Evolutionary conservation across 371 early-diverging fungal species (phyloP).

Genomic region (Apophysomyces ossiformis): DNA sequence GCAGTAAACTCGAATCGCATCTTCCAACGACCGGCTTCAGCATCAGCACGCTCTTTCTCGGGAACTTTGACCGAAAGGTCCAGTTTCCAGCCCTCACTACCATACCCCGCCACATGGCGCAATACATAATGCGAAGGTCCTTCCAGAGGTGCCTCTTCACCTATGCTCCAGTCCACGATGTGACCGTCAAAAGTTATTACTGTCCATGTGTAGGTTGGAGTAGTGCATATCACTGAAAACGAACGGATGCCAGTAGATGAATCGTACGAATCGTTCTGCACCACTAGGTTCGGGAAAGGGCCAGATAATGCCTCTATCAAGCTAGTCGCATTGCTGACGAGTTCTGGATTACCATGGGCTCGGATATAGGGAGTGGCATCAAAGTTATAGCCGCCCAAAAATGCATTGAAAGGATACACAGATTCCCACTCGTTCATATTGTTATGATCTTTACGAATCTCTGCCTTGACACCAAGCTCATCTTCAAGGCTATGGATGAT

Average conservation of each 20-base stretch:
- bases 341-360: slow-evolving; percentile 29
- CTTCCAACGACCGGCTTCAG: slow-evolving; percentile 43
- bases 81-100: slow-evolving; percentile 61
- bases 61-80: slow-evolving; percentile 51
- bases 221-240: slow-evolving; percentile 54
- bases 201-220: slow-evolving; percentile 72
- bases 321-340: background rate
- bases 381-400: slow-evolving; percentile 66
- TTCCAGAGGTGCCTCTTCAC: slow-evolving; percentile 46
- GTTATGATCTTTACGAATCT: slow-evolving; percentile 30
- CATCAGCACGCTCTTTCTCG: slow-evolving; percentile 47
- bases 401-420: slow-evolving; percentile 73
- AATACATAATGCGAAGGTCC: slow-evolving; percentile 57
- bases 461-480: slow-evolving; percentile 40
- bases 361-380: slow-evolving; percentile 59
- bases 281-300: slow-evolving; percentile 45
- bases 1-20: slow-evolving; percentile 58
- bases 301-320: slow-evolving; percentile 38
- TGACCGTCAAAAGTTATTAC: slow-evolving; percentile 68
- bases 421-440: slow-evolving; percentile 66
- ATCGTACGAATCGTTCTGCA: slow-evolving; percentile 57
- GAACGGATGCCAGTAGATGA: slow-evolving; percentile 54
- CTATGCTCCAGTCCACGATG: slow-evolving; percentile 67
- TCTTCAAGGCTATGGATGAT: slow-evolving; percentile 51
- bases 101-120: slow-evolving; percentile 70